These are phyloP conservation scores for Backusella circina DNA, from an alignment of 192 early-diverging fungal genomes.

Conservation along the genomic window DNA sequence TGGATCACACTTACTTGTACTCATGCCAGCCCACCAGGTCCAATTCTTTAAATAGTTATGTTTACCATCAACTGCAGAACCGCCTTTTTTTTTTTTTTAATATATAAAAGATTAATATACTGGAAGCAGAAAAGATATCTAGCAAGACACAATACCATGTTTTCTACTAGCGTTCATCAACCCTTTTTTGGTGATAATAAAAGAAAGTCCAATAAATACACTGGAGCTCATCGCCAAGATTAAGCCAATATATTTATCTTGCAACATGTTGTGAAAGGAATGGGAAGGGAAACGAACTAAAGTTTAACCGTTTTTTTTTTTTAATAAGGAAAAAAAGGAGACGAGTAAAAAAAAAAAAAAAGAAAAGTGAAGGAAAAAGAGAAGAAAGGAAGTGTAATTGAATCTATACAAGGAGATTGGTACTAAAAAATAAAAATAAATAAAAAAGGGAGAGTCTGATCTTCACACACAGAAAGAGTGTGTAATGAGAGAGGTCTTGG, in stretches of 20 bases:
- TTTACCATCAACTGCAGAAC: conserved; percentile 65
- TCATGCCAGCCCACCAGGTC: conserved; percentile 90
- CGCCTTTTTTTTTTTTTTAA: conserved; percentile 48
- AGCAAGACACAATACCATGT: conserved; percentile 38
- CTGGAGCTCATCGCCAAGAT: conserved; percentile 85
- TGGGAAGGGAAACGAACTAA: background rate
- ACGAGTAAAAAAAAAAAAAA: background rate
- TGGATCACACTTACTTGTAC: conserved; percentile 55
- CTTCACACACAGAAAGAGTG: background rate
- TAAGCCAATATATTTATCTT: conserved; percentile 85
- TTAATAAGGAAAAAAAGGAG: background rate
- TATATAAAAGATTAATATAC: no score
- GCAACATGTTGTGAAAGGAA: conserved; percentile 32
- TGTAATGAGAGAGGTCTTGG: background rate
- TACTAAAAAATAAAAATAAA: background rate
- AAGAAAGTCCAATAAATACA: conserved; percentile 86
- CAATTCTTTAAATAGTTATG: conserved; percentile 81
- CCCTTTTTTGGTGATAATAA: conserved; percentile 93
- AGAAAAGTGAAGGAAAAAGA: background rate
- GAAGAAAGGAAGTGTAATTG: background rate
- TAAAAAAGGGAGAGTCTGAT: background rate
- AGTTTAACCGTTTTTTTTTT: background rate
- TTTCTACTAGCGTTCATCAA: conserved; percentile 72
- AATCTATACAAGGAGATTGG: background rate
- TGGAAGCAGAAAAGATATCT: background rate